These are phyloP conservation scores for Chaetomium olivaceum DNA, from an alignment of 2,329 filamentous ascomycete species.

Conservation along the genomic window DNA sequence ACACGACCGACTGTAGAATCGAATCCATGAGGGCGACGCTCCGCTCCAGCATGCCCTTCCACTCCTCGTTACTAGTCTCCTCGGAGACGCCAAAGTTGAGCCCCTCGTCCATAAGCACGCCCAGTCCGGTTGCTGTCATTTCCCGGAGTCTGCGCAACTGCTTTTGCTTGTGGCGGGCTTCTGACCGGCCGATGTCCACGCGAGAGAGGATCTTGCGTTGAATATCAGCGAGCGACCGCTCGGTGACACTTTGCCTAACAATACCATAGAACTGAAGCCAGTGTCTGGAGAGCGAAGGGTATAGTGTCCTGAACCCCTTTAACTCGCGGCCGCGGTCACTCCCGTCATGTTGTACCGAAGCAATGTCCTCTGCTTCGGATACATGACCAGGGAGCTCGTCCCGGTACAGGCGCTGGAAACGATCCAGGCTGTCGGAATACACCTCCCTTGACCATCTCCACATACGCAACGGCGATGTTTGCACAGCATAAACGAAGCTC, in stretches of 20 bases:
- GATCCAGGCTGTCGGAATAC: conserved; percentile 60
- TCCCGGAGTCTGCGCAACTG: conserved; percentile 71
- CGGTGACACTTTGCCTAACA: conserved; percentile 71
- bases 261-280: conserved; percentile 77
- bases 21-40: conserved; percentile 86
- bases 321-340: not conserved
- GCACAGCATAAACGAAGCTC: conserved; percentile 79
- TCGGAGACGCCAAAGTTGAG: conserved; percentile 65
- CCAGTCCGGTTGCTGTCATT: conserved; percentile 82
- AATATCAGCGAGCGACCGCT: conserved; percentile 70
- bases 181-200: conserved; percentile 70
- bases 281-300: conserved; percentile 47
- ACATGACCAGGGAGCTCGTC: conserved; percentile 17
- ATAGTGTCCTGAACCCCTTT: conserved; percentile 22
- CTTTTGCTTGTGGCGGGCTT: conserved; percentile 73
- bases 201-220: conserved; percentile 74
- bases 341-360: conserved; percentile 8
- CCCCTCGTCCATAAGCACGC: conserved; percentile 84
- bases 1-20: conserved; percentile 71
- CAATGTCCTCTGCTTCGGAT: conserved; percentile 27
- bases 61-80: conserved; percentile 45
- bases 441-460: conserved; percentile 72
- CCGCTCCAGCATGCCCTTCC: conserved; percentile 73
- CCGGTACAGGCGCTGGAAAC: conserved; percentile 40
- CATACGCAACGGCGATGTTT: conserved; percentile 76